Evolutionary conservation across 768 basidiomycete species (phyloP).

Genomic region (Lepiota venenata): DNA sequence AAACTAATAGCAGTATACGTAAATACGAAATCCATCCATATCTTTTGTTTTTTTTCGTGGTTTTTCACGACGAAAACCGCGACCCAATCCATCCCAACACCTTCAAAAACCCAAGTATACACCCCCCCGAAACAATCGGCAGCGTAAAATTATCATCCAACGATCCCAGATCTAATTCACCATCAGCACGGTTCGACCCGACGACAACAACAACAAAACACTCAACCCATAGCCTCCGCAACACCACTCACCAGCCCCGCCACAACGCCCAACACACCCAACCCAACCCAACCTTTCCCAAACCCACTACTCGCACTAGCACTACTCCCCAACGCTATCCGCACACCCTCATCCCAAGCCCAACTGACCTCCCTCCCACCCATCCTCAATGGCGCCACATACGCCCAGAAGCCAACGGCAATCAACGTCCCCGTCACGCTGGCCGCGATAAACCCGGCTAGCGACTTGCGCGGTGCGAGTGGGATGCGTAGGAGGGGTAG

Average conservation of each 20-base stretch:
- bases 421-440: conserved; percentile 66
- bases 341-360: conserved; percentile 53
- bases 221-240: conserved; percentile 87
- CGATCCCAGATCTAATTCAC: conserved; percentile 69
- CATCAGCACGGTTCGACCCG: conserved; percentile 7
- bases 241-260: conserved; percentile 80
- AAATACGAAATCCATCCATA: too few species aligned
- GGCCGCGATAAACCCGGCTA: conserved; percentile 83
- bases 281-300: conserved; percentile 39
- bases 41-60: too few species aligned
- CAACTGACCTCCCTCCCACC: conserved; percentile 41
- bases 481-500: conserved; percentile 52
- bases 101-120: conserved; percentile 41
- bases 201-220: conserved; percentile 13
- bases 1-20: too few species aligned
- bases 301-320: conserved; percentile 21
- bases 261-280: conserved; percentile 53
- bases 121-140: conserved; percentile 84
- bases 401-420: conserved; percentile 69
- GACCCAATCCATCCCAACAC: conserved; percentile 28
- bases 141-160: conserved; percentile 90
- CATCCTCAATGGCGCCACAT: conserved; percentile 45
- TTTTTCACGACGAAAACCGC: too few species aligned
- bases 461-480: conserved; percentile 77
- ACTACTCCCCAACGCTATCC: conserved; percentile 20